These are phyloP conservation scores for Chaetomium strumarium DNA, from an alignment of 2,329 filamentous ascomycete genomes.

Conservation along the genomic window DNA sequence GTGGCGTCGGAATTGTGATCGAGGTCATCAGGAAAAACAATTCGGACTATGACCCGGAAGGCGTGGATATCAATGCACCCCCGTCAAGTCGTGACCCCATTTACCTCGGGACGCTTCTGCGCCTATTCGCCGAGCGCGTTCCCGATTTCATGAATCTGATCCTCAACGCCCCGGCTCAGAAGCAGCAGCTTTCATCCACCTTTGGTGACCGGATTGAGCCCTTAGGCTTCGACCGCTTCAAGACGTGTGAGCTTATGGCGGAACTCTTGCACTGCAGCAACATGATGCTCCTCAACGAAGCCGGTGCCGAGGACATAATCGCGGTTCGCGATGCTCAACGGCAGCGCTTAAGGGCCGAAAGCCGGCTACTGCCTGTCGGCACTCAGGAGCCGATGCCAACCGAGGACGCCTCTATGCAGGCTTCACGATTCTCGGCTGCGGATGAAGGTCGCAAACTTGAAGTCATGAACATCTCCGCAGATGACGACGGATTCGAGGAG, in stretches of 20 bases:
- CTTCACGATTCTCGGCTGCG: slow-evolving; percentile 41
- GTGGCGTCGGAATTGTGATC: slow-evolving; percentile 94
- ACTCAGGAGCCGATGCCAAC: slow-evolving; percentile 43
- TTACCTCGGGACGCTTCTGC: slow-evolving; percentile 83
- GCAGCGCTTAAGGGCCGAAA: slow-evolving; percentile 70
- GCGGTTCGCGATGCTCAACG: slow-evolving; percentile 73
- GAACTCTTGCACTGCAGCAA: slow-evolving; percentile 97
- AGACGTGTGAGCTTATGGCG: slow-evolving; percentile 98
- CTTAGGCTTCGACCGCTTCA: slow-evolving; percentile 94
- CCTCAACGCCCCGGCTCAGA: slow-evolving; percentile 67
- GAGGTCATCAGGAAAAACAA: slow-evolving; percentile 99
- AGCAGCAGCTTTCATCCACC: slow-evolving; percentile 72
- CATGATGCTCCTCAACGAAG: slow-evolving; percentile 92
- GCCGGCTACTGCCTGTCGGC: slow-evolving; percentile 54
- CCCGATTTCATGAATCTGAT: slow-evolving; percentile 92
- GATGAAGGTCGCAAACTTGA: slow-evolving; percentile 68
- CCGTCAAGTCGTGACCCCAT: slow-evolving; percentile 89
- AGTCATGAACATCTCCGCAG: slow-evolving; percentile 66
- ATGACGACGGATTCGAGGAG: slow-evolving; percentile 92
- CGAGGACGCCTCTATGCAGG: slow-evolving; percentile 59
- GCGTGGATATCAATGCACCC: slow-evolving; percentile 69
- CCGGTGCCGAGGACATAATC: slow-evolving; percentile 83
- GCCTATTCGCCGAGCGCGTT: slow-evolving; percentile 83
- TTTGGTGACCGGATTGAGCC: slow-evolving; percentile 91
- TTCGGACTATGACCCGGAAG: slow-evolving; percentile 94